phyloP scores from a whole-genome alignment of 2,329 filamentous ascomycete species.

The Blastomyces emzantsi region DNA sequence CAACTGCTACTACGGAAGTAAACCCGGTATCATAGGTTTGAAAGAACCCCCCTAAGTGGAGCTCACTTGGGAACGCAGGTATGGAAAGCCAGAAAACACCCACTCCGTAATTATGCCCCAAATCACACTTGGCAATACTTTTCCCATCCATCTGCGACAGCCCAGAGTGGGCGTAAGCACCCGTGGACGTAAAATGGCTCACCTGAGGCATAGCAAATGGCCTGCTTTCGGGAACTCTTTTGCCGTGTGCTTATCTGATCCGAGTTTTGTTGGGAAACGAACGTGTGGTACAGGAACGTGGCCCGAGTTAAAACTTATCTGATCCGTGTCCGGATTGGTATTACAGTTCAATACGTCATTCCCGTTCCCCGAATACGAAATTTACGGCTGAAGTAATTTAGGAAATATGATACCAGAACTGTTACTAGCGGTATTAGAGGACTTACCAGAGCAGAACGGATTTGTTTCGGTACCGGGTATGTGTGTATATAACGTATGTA shows the following conservation, averaged over 20 bases:
- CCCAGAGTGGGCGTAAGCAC: background rate
- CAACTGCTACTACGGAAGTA: background rate
- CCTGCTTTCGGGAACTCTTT: background rate
- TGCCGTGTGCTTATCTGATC: slow-evolving; percentile 6
- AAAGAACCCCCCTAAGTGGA: background rate
- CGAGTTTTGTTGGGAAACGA: background rate
- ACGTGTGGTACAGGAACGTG: too few species aligned
- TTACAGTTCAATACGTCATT: background rate
- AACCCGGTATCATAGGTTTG: background rate
- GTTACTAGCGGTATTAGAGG: background rate
- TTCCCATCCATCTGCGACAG: background rate
- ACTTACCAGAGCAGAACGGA: background rate
- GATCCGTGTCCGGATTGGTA: background rate
- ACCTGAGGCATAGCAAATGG: background rate
- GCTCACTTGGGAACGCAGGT: background rate
- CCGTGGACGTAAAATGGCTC: background rate
- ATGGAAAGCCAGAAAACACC: too few species aligned
- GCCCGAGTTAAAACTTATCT: background rate
- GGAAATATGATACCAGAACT: too few species aligned
- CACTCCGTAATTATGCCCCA: background rate
- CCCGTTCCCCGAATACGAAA: background rate
- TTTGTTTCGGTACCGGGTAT: background rate
- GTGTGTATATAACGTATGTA: background rate
- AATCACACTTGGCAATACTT: slow-evolving; percentile 3
- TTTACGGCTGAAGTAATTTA: too few species aligned